phyloP scores from a whole-genome alignment of 306 rosid genomes.

The Erythrophleum fordii region DNA sequence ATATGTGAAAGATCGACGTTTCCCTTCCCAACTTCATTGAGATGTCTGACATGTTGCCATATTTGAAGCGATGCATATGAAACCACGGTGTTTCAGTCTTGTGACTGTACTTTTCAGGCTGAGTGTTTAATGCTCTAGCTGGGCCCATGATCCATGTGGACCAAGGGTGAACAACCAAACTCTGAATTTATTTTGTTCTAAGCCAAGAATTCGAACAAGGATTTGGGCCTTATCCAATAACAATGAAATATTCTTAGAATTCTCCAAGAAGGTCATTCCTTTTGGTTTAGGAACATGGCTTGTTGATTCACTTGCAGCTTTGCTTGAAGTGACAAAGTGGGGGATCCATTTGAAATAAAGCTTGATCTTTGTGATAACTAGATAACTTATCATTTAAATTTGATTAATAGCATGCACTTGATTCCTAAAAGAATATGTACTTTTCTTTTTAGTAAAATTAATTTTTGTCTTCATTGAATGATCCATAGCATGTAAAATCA shows the following conservation, averaged over 20 bases:
- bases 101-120: background rate
- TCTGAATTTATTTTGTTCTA: background rate
- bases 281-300: background rate
- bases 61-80: conserved; percentile 1
- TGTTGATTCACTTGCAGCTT: background rate
- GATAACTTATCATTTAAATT: background rate
- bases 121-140: background rate
- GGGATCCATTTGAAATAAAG: conserved; percentile 4
- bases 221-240: background rate
- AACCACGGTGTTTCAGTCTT: conserved; percentile 11
- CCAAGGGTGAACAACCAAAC: background rate
- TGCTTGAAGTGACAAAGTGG: background rate
- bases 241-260: background rate
- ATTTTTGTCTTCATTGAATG: conserved; percentile 8
- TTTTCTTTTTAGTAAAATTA: background rate
- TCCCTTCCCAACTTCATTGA: background rate
- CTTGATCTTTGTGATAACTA: background rate
- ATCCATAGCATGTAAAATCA: conserved; percentile 24
- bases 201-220: background rate
- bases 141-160: background rate
- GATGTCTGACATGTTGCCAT: background rate
- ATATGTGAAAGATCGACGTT: background rate
- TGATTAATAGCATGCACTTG: background rate
- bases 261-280: background rate
- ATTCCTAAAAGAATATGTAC: background rate